These are phyloP conservation scores for Trichoderma parareesei DNA, from an alignment of 495 filamentous ascomycete genomes.

Conservation along the genomic window DNA sequence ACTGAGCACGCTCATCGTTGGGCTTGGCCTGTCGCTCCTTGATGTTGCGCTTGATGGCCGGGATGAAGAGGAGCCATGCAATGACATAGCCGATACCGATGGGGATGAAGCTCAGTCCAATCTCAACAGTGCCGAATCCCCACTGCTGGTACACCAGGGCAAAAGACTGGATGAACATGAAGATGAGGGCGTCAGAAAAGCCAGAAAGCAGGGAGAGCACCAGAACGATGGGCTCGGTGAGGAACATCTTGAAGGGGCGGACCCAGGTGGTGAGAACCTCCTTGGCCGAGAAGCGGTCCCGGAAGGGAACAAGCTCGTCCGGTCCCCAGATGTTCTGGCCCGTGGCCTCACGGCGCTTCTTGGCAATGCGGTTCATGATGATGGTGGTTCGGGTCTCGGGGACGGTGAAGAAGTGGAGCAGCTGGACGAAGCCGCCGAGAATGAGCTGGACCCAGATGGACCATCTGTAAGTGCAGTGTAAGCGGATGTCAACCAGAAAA, in stretches of 20 bases:
- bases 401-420: constrained; percentile 52
- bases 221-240: constrained; percentile 68
- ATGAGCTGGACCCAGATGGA: constrained; percentile 76
- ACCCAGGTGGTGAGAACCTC: constrained; percentile 55
- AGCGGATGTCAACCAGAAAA: neutral
- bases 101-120: constrained; percentile 56
- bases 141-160: constrained; percentile 56
- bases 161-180: constrained; percentile 68
- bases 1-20: constrained; percentile 51
- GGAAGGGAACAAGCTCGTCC: constrained; percentile 46
- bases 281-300: constrained; percentile 42
- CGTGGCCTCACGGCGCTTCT: constrained; percentile 47
- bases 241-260: constrained; percentile 71
- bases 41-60: constrained; percentile 50
- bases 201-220: constrained; percentile 64
- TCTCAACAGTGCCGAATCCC: constrained; percentile 45
- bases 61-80: constrained; percentile 56
- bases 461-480: constrained; percentile 37
- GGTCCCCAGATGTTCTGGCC: constrained; percentile 54
- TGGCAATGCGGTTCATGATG: constrained; percentile 58
- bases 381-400: constrained; percentile 62
- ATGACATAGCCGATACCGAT: constrained; percentile 59
- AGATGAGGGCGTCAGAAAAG: constrained; percentile 75
- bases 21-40: constrained; percentile 43
- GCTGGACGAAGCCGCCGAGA: constrained; percentile 56